phyloP scores from a whole-genome alignment of 306 rosid species.

The Boehmeria nivea region DNA sequence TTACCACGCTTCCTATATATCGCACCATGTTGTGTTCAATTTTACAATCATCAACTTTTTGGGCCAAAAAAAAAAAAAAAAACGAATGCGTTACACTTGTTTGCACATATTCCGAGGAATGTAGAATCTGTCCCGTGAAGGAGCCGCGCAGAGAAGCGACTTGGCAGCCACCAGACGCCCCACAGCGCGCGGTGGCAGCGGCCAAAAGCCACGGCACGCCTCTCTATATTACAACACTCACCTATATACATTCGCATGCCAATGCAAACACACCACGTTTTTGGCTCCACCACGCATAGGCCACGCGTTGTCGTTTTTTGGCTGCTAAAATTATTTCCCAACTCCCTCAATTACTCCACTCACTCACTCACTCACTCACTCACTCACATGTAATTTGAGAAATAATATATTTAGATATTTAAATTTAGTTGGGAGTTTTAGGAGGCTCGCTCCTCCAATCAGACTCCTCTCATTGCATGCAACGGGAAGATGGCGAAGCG shows the following conservation, averaged over 20 bases:
- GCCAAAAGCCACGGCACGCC: slow-evolving; percentile 4
- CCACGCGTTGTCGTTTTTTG: slow-evolving; percentile 9
- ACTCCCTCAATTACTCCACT: too few species aligned
- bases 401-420: too few species aligned
- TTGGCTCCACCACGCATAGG: background rate
- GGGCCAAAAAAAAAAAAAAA: too few species aligned
- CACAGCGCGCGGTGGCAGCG: slow-evolving; percentile 5
- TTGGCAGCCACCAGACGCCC: slow-evolving; percentile 12
- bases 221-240: background rate
- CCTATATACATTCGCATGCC: background rate
- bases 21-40: too few species aligned
- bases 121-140: background rate
- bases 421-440: background rate
- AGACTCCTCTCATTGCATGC: slow-evolving; percentile 30
- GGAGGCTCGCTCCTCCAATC: slow-evolving; percentile 28
- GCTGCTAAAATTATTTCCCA: too few species aligned
- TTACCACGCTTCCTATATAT: background rate
- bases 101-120: background rate
- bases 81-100: background rate
- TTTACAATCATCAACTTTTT: too few species aligned
- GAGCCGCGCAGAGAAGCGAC: slow-evolving; percentile 1
- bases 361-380: too few species aligned
- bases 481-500: background rate
- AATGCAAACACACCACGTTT: slow-evolving; percentile 12
- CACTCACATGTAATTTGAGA: too few species aligned